phyloP scores from a whole-genome alignment of 495 filamentous ascomycete genomes.

The Emericellopsis terricola region DNA sequence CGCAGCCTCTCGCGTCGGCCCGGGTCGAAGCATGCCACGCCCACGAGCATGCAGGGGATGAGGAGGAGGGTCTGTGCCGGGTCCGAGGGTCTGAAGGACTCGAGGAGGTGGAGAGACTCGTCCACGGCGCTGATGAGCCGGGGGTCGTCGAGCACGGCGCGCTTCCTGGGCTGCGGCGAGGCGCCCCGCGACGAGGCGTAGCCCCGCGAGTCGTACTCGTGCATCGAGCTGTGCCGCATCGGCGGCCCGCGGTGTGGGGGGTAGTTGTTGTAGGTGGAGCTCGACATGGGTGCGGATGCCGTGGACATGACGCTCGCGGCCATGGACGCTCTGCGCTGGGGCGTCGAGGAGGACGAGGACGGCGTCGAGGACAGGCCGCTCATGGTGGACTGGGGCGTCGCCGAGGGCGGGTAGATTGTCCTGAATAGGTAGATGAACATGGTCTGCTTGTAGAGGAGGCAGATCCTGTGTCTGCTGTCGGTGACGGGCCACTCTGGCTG shows the following conservation, averaged over 20 bases:
- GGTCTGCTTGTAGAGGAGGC: conserved; percentile 72
- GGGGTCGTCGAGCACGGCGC: conserved; percentile 27
- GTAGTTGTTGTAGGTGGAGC: conserved; percentile 15
- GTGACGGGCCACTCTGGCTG: conserved; percentile 49
- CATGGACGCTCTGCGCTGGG: conserved; percentile 4
- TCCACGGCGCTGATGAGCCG: conserved; percentile 62
- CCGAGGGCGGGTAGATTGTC: conserved; percentile 52
- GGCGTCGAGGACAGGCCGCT: conserved; percentile 11
- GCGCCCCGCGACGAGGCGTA: conserved; percentile 6
- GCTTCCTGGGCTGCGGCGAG: conserved; percentile 33
- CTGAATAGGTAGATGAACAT: conserved; percentile 84
- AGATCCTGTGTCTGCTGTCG: conserved; percentile 56
- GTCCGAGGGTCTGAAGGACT: conserved; percentile 37
- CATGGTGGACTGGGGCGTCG: conserved; percentile 11
- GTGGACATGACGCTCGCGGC: conserved; percentile 3
- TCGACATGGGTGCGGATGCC: conserved; percentile 14
- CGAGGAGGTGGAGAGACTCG: conserved; percentile 48
- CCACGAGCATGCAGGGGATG: conserved; percentile 76
- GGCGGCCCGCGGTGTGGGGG: conserved; percentile 2
- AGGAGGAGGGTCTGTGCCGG: conserved; percentile 61
- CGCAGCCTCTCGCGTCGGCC: conserved; percentile 52
- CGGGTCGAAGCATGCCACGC: conserved; percentile 60
- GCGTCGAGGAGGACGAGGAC: conserved; percentile 4
- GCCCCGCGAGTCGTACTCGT: neutral
- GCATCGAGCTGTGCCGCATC: neutral